These are phyloP conservation scores for Panicum hallii DNA, from an alignment of 202 grass and related monocot genomes.

Conservation along the genomic window DNA sequence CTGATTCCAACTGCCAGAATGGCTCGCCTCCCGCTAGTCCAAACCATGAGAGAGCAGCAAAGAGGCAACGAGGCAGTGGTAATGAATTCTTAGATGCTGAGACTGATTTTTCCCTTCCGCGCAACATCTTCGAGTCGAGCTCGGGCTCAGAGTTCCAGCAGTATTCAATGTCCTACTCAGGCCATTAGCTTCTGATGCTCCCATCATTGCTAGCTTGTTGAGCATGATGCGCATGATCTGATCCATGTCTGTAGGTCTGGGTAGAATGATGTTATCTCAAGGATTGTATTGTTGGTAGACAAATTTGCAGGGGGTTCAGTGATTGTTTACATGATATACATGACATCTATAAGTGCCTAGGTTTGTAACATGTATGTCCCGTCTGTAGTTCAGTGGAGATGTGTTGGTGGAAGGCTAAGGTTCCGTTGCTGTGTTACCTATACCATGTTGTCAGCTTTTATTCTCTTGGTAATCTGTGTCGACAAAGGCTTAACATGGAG, in stretches of 20 bases:
- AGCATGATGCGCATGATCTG: slow-evolving; percentile 8
- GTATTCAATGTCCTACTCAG: slow-evolving; percentile 52
- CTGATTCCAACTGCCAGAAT: slow-evolving; percentile 73
- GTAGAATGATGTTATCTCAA: slow-evolving; percentile 35
- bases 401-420: background rate
- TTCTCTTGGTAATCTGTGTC: slow-evolving; percentile 11
- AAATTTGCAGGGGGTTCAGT: slow-evolving; percentile 47
- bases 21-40: slow-evolving; percentile 61
- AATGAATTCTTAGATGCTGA: slow-evolving; percentile 49
- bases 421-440: background rate
- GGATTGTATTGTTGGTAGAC: slow-evolving; percentile 33
- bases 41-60: slow-evolving; percentile 61
- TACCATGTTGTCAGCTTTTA: background rate
- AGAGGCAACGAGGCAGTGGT: slow-evolving; percentile 52
- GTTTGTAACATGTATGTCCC: slow-evolving; percentile 29
- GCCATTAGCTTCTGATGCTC: slow-evolving; percentile 34
- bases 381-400: slow-evolving; percentile 41
- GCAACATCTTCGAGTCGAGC: slow-evolving; percentile 85
- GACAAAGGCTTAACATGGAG: slow-evolving; percentile 1
- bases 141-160: slow-evolving; percentile 79
- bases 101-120: slow-evolving; percentile 53
- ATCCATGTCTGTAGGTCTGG: slow-evolving; percentile 11
- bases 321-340: slow-evolving; percentile 52
- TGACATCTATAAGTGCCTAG: slow-evolving; percentile 35
- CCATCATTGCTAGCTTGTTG: slow-evolving; percentile 41